Base-by-base conservation (phyloP, 306 rosid genomes). In the Citrullus amarus region DNA sequence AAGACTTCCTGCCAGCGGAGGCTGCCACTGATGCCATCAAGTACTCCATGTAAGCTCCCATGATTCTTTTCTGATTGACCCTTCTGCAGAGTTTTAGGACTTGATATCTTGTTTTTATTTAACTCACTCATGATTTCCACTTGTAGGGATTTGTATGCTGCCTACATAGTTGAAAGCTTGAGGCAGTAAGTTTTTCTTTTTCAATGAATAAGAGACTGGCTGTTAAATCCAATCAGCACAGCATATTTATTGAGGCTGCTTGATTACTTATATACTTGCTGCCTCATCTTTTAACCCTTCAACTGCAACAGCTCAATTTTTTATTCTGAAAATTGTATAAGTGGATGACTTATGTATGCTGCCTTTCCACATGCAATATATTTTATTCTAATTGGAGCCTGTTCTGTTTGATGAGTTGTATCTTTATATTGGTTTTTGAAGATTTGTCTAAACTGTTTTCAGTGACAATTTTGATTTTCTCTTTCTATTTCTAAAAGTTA, bases 91-190 rank as follows among this genome's bases (percentile, higher is more conserved):
- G 15, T 57, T 54, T 75, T 14, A 7, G 38, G 30, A 3, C 70
- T 43, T 20, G 36, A 12, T 13, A 57, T n/a, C 59, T 46, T 39
- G 15, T 7, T 43, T 72, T 50, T 38, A 17, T 39, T 32, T 32
- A 63, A 83, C 61, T 12, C 18, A 44, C 63, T 77, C 63, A 70
- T 62, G n/a, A 71, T 53, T 81, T 71, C 76, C 62, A 51, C 38
- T 81, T 85, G 86, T 86, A 95, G 97, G 99, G 97, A 95, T 81
- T 87, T 95, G 75, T 95, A 95, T 81, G 99, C 93, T 25, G 78
- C 97, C 73, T 95, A 92, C 86, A 91, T 95, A 50, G 92, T 95
- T 71, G 97, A 95, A 84, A 88, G 97, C 93, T 88, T 95, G 88
- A 92, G 99, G 91, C 89, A 91, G 90, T 92, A 83, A 88, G 57